phyloP scores from a whole-genome alignment of 768 basidiomycete species.

The Cubamyces lactineus region DNA sequence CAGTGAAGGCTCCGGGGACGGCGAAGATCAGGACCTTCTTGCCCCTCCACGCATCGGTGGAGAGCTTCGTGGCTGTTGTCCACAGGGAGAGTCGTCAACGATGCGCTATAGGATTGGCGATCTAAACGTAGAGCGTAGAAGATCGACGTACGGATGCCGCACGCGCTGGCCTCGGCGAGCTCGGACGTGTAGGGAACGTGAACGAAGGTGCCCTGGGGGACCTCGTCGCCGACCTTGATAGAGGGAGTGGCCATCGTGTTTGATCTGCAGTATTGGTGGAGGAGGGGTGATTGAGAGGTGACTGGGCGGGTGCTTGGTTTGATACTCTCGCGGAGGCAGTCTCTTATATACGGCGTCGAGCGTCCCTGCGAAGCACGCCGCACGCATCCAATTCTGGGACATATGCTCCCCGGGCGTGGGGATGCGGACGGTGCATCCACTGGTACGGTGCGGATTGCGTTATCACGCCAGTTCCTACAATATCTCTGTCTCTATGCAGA shows the following conservation, averaged over 20 bases:
- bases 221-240: constrained; percentile 55
- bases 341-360: constrained; percentile 10
- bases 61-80: constrained; percentile 50
- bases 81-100: neutral
- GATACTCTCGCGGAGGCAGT: constrained; percentile 1
- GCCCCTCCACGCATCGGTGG: constrained; percentile 69
- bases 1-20: constrained; percentile 82
- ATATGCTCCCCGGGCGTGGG: neutral
- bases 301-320: neutral
- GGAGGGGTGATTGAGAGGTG: neutral
- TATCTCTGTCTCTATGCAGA: no score
- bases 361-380: constrained; percentile 1
- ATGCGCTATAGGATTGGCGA: neutral
- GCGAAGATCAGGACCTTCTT: constrained; percentile 80
- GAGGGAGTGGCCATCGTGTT: constrained; percentile 22
- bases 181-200: constrained; percentile 65
- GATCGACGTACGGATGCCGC: constrained; percentile 63
- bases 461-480: constrained; percentile 2
- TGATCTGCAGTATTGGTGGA: neutral
- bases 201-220: constrained; percentile 49
- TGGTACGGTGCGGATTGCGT: constrained; percentile 7
- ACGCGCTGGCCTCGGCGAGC: constrained; percentile 63
- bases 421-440: neutral
- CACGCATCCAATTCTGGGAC: constrained; percentile 1
- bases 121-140: no score